These are phyloP conservation scores for Sarocladium kiliense DNA, from an alignment of 2,329 filamentous ascomycete species.

Conservation along the genomic window DNA sequence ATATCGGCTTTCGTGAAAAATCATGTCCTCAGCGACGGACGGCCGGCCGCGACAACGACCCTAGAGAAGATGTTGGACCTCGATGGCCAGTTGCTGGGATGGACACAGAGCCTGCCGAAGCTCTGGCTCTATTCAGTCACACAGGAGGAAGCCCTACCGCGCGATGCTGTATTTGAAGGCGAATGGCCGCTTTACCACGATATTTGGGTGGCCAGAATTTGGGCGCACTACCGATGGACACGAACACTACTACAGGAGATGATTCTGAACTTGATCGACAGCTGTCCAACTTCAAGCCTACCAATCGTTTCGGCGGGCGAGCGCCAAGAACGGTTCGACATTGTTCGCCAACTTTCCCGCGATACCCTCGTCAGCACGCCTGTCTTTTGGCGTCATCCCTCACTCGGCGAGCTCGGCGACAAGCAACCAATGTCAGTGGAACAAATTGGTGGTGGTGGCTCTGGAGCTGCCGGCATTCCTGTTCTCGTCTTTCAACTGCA, in stretches of 20 bases:
- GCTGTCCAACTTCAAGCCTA: constrained; percentile 32
- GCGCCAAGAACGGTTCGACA: constrained; percentile 25
- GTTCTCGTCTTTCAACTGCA: constrained; percentile 44
- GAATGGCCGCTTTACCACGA: constrained; percentile 51
- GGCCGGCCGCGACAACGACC: constrained; percentile 24
- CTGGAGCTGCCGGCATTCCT: constrained; percentile 43
- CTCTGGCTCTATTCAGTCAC: constrained; percentile 29
- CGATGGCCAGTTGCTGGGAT: constrained; percentile 32
- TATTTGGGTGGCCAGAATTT: constrained; percentile 49
- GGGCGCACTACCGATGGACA: constrained; percentile 56
- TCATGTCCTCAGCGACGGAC: constrained; percentile 31
- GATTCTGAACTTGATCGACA: constrained; percentile 35
- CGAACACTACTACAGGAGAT: constrained; percentile 48
- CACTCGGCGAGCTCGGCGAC: constrained; percentile 22
- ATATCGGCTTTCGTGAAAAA: constrained; percentile 30
- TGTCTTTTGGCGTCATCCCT: constrained; percentile 47
- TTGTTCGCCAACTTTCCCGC: constrained; percentile 32
- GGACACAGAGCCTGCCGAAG: constrained; percentile 29
- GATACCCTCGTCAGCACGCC: constrained; percentile 42
- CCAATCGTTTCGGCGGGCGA: constrained; percentile 24
- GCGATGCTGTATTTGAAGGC: constrained; percentile 42
- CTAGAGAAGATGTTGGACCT: constrained; percentile 34
- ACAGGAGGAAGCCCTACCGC: constrained; percentile 28
- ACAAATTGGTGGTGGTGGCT: constrained; percentile 32
- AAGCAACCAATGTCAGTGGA: constrained; percentile 30